phyloP scores from a whole-genome alignment of 2,329 filamentous ascomycete genomes.

The Aspergillus chevalieri region DNA sequence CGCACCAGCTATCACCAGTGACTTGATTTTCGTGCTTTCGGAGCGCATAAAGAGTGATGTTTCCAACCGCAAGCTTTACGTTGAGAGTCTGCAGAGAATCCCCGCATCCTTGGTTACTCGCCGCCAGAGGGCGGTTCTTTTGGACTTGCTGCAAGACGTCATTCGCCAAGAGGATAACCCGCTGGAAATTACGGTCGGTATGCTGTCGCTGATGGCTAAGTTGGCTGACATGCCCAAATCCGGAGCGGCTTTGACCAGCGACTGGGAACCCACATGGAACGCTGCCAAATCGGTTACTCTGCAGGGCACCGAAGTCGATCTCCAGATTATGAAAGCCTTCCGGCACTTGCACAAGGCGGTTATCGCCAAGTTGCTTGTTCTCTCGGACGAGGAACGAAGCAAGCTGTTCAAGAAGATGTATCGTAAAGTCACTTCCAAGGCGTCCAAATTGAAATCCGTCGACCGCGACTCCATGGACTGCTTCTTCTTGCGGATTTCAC shows the following conservation, averaged over 20 bases:
- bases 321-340: slow-evolving; percentile 33
- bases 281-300: slow-evolving; percentile 29
- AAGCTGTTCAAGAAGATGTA: slow-evolving; percentile 32
- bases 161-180: slow-evolving; percentile 22
- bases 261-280: slow-evolving; percentile 32
- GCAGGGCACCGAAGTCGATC: slow-evolving; percentile 24
- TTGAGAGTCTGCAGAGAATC: slow-evolving; percentile 33
- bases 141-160: slow-evolving; percentile 31
- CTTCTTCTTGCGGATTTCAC: slow-evolving; percentile 29
- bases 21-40: slow-evolving; percentile 29
- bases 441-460: slow-evolving; percentile 25
- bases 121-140: slow-evolving; percentile 27
- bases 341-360: slow-evolving; percentile 30
- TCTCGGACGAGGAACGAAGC: slow-evolving; percentile 29
- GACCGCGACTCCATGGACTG: slow-evolving; percentile 31
- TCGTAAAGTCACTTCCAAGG: slow-evolving; percentile 22
- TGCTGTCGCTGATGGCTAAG: slow-evolving; percentile 36
- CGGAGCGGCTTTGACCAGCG: slow-evolving; percentile 28
- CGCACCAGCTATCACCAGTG: slow-evolving; percentile 26
- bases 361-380: slow-evolving; percentile 28
- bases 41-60: slow-evolving; percentile 25
- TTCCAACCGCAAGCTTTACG: slow-evolving; percentile 22
- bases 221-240: slow-evolving; percentile 36
- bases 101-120: slow-evolving; percentile 32
- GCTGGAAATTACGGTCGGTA: slow-evolving; percentile 23